Base-by-base conservation (phyloP, 2,329 filamentous ascomycete species). In the Fusarium chuoi region DNA sequence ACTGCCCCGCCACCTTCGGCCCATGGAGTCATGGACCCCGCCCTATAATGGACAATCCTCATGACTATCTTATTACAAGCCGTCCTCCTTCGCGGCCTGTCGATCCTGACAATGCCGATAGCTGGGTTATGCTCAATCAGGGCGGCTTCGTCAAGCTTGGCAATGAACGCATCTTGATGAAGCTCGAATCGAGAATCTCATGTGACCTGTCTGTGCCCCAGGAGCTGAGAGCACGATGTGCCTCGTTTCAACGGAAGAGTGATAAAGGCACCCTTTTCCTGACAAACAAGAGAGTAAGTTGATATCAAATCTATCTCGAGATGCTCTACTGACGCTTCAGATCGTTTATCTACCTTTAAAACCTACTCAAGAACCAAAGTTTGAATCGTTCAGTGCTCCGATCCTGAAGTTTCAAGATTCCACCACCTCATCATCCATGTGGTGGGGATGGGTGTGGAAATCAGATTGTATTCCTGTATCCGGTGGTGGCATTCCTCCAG, bases 381-480 rank as follows among this genome's bases (percentile, higher is more conserved):
- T 98, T 80, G 91, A 96, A 81, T 98, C 95, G 56, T 98, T 98
- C 83, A 94, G 94, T 46, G 91, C 93, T 1, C 95, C 95, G 45
- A 93, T 98, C 69, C 89, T 98, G 73, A 95, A 96, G 80, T 89
- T 97, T 49, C 90, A 94, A 82, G 96, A 98, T 82, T 93, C 93
- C 12, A 94, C 93, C 79, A 93, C 97, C 69, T 83, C 81, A 15
- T 91, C 92, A 38, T 94, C 95, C 6, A 95, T 96, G 39, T 97
- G 95, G 87, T 97, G 98, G 82, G 95, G 96, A 26, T 98, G 97
- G 86, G 92, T 93, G 74, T 98, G 95, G 95, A 91, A 91, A 63
- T 93, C 93, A 30, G 85, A 92, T 49, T 90, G 97, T 66, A 92
- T 93, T 77, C 94, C 96, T 4, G 94, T 97, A 30, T 85, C 92